These are phyloP conservation scores for Neostapfia colusana DNA, from an alignment of 176 grass and related monocot genomes.

Conservation along the genomic window DNA sequence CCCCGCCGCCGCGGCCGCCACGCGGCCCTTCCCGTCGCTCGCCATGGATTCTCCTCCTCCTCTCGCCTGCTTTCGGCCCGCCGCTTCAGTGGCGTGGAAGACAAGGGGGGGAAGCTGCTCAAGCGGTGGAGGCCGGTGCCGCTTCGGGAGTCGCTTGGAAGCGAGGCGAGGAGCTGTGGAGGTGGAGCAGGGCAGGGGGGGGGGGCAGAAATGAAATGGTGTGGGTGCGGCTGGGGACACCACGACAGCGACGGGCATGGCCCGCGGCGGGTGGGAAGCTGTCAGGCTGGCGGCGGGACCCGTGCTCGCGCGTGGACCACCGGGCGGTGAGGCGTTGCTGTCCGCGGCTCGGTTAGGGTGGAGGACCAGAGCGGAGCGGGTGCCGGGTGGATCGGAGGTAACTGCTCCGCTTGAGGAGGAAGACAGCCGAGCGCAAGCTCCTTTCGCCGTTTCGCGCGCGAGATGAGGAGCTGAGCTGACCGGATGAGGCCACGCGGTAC, in stretches of 20 bases:
- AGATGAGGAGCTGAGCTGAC: neutral
- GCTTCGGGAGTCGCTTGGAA: conserved; percentile 48
- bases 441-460: neutral
- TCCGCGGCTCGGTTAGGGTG: neutral
- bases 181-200: neutral
- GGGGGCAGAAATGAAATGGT: neutral
- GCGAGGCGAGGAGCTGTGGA: conserved; percentile 30
- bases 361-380: neutral
- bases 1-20: conserved; percentile 29
- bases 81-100: conserved; percentile 24
- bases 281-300: conserved; percentile 36
- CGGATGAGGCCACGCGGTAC: neutral
- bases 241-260: conserved; percentile 11
- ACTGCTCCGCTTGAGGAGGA: conserved; percentile 24
- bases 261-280: conserved; percentile 17
- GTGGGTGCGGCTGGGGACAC: neutral
- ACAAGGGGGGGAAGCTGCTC: neutral
- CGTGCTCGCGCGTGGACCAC: neutral
- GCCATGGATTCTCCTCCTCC: conserved; percentile 16
- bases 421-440: neutral
- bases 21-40: conserved; percentile 46
- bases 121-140: conserved; percentile 19
- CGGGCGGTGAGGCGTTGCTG: conserved; percentile 47
- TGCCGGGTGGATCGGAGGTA: neutral
- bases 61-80: neutral